These are phyloP conservation scores for Saccharomyces mikatae DNA, from an alignment of 805 yeast genomes.

Conservation along the genomic window DNA sequence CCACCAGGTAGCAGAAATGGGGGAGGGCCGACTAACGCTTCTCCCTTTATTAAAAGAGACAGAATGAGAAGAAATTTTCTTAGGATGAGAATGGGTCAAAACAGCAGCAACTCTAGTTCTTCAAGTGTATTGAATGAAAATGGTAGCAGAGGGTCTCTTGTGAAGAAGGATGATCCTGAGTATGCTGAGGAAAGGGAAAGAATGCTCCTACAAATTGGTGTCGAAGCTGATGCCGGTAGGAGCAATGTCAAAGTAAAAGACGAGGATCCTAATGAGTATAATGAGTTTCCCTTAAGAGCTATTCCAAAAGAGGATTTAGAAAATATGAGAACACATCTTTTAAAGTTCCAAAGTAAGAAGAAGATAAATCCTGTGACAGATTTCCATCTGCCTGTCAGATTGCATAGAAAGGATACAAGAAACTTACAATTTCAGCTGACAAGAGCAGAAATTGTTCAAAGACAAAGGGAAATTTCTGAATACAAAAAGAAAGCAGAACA, in stretches of 20 bases:
- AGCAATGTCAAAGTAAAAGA: constrained; percentile 13
- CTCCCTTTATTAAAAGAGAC: constrained; percentile 33
- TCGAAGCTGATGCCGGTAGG: constrained; percentile 5
- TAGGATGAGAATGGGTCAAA: constrained; percentile 18
- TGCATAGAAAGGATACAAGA: constrained; percentile 91
- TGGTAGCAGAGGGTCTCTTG: constrained; percentile 1
- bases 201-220: constrained; percentile 13
- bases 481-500: constrained; percentile 30
- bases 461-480: constrained; percentile 42
- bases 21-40: constrained; percentile 15
- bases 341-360: constrained; percentile 69
- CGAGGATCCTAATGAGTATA: constrained; percentile 26
- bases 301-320: constrained; percentile 64
- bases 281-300: constrained; percentile 48
- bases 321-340: constrained; percentile 67
- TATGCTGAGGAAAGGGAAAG: constrained; percentile 21
- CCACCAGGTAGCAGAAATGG: constrained; percentile 6
- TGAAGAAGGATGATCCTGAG: constrained; percentile 31
- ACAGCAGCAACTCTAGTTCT: neutral
- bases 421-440: constrained; percentile 81
- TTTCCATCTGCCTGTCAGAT: constrained; percentile 74
- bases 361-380: constrained; percentile 62
- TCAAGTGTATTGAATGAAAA: neutral
- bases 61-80: constrained; percentile 29
- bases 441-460: constrained; percentile 62